A percentile compares a stretch with the other conserved stretches of the same genome.
Conservation (phyloP, 1,139 yeast species). For the Yamadazyma aaseri region DNA sequence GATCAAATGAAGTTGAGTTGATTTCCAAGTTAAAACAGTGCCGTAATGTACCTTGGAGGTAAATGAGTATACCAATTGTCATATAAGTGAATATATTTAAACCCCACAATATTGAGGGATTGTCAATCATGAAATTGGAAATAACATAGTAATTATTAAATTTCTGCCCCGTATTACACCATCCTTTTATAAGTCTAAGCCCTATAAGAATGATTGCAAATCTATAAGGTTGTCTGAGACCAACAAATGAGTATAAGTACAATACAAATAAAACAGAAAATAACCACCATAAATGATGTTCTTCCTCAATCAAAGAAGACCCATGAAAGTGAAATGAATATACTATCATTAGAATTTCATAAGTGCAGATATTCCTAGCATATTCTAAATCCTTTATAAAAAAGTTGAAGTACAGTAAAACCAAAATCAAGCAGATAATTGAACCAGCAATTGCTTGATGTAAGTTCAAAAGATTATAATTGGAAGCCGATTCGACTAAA, state of each 20-base stretch:
- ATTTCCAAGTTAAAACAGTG: conserved; percentile 15
- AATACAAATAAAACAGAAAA: conserved; percentile 35
- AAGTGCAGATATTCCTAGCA: conserved; percentile 17
- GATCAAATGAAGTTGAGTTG: conserved; percentile 7
- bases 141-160: conserved; percentile 45
- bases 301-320: conserved; percentile 94
- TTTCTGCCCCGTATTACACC: conserved; percentile 93
- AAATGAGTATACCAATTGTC: conserved; percentile 20
- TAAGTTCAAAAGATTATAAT: conserved; percentile 60
- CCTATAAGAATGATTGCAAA: conserved; percentile 36
- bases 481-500: conserved; percentile 68
- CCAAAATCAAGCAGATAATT: conserved; percentile 25
- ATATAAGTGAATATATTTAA: conserved; percentile 44
- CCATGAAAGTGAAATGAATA: conserved; percentile 74
- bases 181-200: conserved; percentile 68
- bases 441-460: conserved; percentile 44
- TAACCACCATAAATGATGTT: conserved; percentile 97
- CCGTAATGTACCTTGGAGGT: conserved; percentile 27
- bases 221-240: conserved; percentile 10
- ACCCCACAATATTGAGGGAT: conserved; percentile 45
- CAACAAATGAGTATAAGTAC: conserved; percentile 7
- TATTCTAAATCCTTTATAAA: conserved; percentile 10
- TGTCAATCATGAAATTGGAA: conserved; percentile 43
- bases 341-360: conserved; percentile 33
- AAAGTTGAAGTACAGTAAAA: conserved; percentile 17